Evolutionary conservation across 1,284 basidiomycete species (phyloP), one percentile per base, ranked within the genome.

Genomic region (Apiotrichum akiyoshidainum): DNA sequence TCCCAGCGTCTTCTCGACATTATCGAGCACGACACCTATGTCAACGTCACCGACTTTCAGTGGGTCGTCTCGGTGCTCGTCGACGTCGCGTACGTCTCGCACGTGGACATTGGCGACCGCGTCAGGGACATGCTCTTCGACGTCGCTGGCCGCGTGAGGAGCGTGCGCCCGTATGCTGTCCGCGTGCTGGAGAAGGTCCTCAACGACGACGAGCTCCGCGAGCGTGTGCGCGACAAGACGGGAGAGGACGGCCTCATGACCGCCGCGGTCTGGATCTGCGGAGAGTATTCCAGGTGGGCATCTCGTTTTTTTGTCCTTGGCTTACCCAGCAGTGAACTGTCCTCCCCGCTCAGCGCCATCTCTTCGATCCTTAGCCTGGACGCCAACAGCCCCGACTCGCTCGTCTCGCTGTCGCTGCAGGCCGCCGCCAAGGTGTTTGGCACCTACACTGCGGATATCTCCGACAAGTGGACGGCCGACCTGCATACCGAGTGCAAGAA

Each of bases 41-140:
- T 87, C 55, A 88, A 94, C 69, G 83, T 99, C 40, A 83, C 83
- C 41, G 92, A 98, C 77, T 97, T 98, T 71, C 88, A 94, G 69
- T 99, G 96, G 96, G 96, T 92, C 72, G 81, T 98, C 31, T 95
- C 93, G 10, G 90, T 94, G 4, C 85, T 97, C 26, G 83, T 96
- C 47, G 91, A 96, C 67, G 83, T 99, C 2, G 86, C 90, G 0
- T 90, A 92, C 71, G 83, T 97, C 46, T 88, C 88, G 46, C 85
- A 85, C 45, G 90, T 87, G 55, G 80, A 88, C 68, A 81, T 95
- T 37, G 92, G 91, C 0, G 66, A 78, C 0, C 83, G 86, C 66
- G 87, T 96, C 60, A 83, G 87, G 7, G 86, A 89, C 64, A 88
- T 92, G 68, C 80, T 99, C 4, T 85, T 95, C 21, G 95, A 98